Evolutionary conservation across 2,329 filamentous ascomycete species (phyloP).

Genomic region (Boeremia exigua): DNA sequence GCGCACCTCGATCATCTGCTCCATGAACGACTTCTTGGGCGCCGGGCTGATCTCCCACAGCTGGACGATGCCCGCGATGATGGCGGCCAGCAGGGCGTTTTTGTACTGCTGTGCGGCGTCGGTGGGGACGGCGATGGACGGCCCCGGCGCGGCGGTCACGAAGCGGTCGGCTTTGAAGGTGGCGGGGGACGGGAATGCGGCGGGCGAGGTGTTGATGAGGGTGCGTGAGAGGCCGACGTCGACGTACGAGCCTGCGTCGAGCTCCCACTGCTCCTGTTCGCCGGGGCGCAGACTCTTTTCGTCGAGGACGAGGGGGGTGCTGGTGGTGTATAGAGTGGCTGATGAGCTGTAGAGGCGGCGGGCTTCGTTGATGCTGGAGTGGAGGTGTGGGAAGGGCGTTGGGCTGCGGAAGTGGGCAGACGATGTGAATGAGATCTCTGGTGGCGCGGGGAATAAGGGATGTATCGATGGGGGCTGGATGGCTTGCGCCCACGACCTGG

Average conservation of each 20-base stretch:
- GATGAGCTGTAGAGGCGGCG: slow-evolving; percentile 40
- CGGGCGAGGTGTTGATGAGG: slow-evolving; percentile 40
- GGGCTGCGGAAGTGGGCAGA: slow-evolving; percentile 16
- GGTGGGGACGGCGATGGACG: slow-evolving; percentile 25
- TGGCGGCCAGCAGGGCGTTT: slow-evolving; percentile 32
- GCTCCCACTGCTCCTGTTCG: slow-evolving; percentile 33
- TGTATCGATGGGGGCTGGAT: slow-evolving; percentile 46
- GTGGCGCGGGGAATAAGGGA: slow-evolving; percentile 44
- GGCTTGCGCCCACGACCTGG: slow-evolving; percentile 37
- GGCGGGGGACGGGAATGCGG: slow-evolving; percentile 27
- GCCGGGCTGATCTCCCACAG: slow-evolving; percentile 45
- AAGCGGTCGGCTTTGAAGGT: slow-evolving; percentile 40
- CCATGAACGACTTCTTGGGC: slow-evolving; percentile 41
- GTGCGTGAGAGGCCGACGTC: slow-evolving; percentile 40
- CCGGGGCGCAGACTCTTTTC: slow-evolving; percentile 27
- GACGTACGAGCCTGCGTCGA: slow-evolving; percentile 35
- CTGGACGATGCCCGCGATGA: slow-evolving; percentile 43
- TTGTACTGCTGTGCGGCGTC: slow-evolving; percentile 27
- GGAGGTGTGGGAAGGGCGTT: slow-evolving; percentile 33
- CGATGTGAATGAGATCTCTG: slow-evolving; percentile 35
- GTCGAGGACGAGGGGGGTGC: slow-evolving; percentile 28
- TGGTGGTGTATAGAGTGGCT: slow-evolving; percentile 25
- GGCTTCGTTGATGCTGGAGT: slow-evolving; percentile 41
- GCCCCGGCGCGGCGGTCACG: slow-evolving; percentile 15
- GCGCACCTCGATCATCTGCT: slow-evolving; percentile 41